Conservation (phyloP, 495 filamentous ascomycete species). For the Baudoinia panamericana region DNA sequence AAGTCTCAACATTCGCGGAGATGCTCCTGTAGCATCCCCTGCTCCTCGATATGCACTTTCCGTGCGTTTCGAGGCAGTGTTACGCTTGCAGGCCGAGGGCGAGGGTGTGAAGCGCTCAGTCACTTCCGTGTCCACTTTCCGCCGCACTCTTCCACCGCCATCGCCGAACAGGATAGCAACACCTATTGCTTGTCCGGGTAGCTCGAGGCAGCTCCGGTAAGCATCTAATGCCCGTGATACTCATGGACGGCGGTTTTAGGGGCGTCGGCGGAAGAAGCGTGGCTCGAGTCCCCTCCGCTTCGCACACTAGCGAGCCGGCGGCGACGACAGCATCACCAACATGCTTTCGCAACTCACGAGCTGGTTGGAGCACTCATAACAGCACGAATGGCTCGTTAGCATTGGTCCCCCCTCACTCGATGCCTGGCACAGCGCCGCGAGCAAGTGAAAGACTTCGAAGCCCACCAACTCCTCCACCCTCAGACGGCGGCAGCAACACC, state of each 20-base stretch:
- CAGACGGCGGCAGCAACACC: neutral
- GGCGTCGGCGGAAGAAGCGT: neutral
- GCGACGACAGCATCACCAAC: neutral
- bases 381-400: neutral
- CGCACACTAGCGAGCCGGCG: neutral
- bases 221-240: neutral
- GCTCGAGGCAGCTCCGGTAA: neutral
- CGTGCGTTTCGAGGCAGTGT: neutral
- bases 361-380: neutral
- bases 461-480: neutral
- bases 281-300: neutral
- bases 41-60: neutral
- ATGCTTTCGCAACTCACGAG: neutral
- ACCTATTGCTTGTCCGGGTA: neutral
- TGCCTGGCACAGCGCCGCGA: neutral
- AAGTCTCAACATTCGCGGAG: neutral
- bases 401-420: neutral
- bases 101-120: neutral
- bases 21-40: neutral
- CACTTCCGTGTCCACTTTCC: slow-evolving; percentile 2
- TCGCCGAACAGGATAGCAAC: neutral
- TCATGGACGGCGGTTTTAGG: neutral
- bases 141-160: neutral
- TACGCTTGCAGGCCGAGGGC: neutral
- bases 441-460: neutral